A percentile compares a stretch with the other conserved stretches of the same genome.
These are phyloP conservation scores for Epichloe gansuensis DNA, from an alignment of 2,329 filamentous ascomycete genomes.

Conservation along the genomic window DNA sequence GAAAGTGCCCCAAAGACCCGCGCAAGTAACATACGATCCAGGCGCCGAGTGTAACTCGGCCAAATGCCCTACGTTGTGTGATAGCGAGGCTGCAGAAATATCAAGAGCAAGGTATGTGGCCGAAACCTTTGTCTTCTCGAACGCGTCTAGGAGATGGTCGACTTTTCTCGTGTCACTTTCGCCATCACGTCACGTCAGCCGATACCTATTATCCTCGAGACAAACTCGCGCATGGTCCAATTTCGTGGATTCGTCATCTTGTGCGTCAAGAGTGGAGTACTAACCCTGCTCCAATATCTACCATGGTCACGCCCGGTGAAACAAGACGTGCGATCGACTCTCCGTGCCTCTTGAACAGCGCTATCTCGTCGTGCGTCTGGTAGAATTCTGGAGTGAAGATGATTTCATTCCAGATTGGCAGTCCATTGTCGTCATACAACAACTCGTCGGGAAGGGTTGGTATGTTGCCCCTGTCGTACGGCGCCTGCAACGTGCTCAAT, in stretches of 20 bases:
- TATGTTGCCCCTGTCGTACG: conserved; percentile 13
- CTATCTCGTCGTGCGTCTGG: conserved; percentile 29
- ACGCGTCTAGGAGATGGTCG: conserved; percentile 23
- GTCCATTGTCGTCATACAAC: conserved; percentile 26
- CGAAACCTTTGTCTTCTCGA: conserved; percentile 18
- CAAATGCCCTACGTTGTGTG: conserved; percentile 22
- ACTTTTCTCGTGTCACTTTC: conserved; percentile 29
- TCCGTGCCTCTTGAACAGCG: conserved; percentile 23
- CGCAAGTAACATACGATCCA: conserved; percentile 19
- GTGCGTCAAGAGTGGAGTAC: conserved; percentile 8
- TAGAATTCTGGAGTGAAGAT: conserved; percentile 28
- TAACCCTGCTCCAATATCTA: conserved; percentile 31
- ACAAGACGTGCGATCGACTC: conserved; percentile 21
- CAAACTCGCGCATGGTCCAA: too few relatives aligned
- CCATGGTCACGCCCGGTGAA: conserved; percentile 20
- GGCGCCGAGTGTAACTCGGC: conserved; percentile 15
- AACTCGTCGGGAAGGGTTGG: conserved; percentile 27
- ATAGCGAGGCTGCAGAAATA: conserved; percentile 25
- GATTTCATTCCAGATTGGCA: conserved; percentile 29
- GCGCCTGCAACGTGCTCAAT: conserved; percentile 13
- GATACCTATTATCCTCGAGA: not conserved
- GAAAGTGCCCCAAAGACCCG: conserved; percentile 29
- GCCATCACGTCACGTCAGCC: not conserved
- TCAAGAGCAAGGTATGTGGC: conserved; percentile 28
- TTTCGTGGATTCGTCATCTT: not conserved